phyloP scores from a whole-genome alignment of 1,139 yeast genomes.

The Yamadazyma taylorii region DNA sequence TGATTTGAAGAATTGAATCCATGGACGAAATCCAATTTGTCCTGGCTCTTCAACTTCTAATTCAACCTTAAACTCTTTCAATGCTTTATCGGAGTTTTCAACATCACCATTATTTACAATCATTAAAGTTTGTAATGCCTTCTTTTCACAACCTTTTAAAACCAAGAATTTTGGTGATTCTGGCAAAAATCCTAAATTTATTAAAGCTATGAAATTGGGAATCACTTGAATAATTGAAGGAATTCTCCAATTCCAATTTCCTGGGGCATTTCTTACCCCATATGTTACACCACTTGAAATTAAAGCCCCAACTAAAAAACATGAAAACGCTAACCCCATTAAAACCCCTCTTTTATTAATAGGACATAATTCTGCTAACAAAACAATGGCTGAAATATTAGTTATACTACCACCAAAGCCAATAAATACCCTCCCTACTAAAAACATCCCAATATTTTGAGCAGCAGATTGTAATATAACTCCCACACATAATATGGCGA shows the following conservation, averaged over 20 bases:
- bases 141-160: constrained; percentile 8
- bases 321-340: constrained; percentile 15
- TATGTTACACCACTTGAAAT: constrained; percentile 15
- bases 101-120: constrained; percentile 8
- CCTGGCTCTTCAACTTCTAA: not conserved
- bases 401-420: constrained; percentile 17
- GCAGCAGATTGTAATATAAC: constrained; percentile 18
- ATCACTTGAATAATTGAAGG: constrained; percentile 18
- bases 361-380: constrained; percentile 18
- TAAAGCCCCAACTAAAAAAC: constrained; percentile 15
- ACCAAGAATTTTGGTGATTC: constrained; percentile 19
- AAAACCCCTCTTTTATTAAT: constrained; percentile 12
- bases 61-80: constrained; percentile 8
- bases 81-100: constrained; percentile 1
- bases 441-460: constrained; percentile 18
- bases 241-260: constrained; percentile 19
- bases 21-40: constrained; percentile 10
- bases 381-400: constrained; percentile 13
- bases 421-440: constrained; percentile 17
- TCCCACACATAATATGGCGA: constrained; percentile 12
- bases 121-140: constrained; percentile 13
- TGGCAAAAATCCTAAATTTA: constrained; percentile 15
- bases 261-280: constrained; percentile 14
- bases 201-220: constrained; percentile 12
- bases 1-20: constrained; percentile 13